A percentile compares a stretch with the other conserved stretches of the same genome.
phyloP scores from a whole-genome alignment of 176 grass and related monocot species.

The Oropetium thomaeum region DNA sequence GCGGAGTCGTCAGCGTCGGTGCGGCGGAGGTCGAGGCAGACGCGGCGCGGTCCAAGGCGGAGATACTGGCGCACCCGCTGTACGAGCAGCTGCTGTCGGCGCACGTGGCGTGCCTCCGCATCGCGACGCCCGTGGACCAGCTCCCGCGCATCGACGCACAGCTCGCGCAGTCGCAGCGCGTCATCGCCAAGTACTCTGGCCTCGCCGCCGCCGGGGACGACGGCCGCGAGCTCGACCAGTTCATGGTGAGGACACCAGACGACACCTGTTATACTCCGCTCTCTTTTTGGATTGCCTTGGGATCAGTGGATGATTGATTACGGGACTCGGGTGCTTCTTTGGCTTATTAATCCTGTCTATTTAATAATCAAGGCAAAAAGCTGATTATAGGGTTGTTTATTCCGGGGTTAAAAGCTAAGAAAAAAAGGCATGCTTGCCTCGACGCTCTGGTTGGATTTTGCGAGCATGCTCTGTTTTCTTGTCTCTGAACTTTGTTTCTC shows the following conservation, averaged over 20 bases:
- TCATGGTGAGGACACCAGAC: constrained; percentile 50
- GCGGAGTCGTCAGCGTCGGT: neutral
- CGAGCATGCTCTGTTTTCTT: neutral
- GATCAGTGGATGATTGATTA: constrained; percentile 25
- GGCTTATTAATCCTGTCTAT: constrained; percentile 5
- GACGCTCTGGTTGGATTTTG: neutral
- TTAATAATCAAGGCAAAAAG: constrained; percentile 8
- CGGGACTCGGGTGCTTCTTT: neutral
- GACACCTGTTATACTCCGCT: constrained; percentile 6
- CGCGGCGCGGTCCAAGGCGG: constrained; percentile 46
- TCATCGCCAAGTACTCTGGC: constrained; percentile 52
- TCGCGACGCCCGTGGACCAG: constrained; percentile 67
- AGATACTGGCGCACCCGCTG: constrained; percentile 59
- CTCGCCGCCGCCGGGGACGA: constrained; percentile 38
- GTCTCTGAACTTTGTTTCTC: neutral
- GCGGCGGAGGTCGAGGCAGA: constrained; percentile 36
- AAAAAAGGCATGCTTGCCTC: neutral
- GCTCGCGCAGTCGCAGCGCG: constrained; percentile 57
- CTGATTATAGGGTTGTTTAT: neutral
- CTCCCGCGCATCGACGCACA: constrained; percentile 66
- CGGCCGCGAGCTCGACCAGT: constrained; percentile 63
- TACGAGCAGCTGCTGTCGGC: constrained; percentile 68
- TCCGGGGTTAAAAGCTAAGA: neutral
- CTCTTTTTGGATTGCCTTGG: constrained; percentile 23
- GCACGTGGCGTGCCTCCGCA: constrained; percentile 62